Conservation (phyloP, 495 filamentous ascomycete genomes). For the Penicillium flavigenum region DNA sequence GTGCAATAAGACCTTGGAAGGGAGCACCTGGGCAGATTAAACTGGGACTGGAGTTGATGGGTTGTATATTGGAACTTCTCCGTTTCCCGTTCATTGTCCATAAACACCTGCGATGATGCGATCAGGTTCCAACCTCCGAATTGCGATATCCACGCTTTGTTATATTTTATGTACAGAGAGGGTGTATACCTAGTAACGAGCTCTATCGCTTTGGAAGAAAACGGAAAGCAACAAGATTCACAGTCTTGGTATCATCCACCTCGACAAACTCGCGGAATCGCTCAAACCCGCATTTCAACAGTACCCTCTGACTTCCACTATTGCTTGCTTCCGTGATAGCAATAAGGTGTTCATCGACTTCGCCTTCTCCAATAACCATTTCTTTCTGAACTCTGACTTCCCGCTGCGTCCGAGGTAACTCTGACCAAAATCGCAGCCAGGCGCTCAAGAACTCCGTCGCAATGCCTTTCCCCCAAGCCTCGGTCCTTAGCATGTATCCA, state of each 20-base stretch:
- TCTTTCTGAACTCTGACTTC: constrained; percentile 25
- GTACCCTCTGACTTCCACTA: constrained; percentile 33
- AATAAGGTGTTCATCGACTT: constrained; percentile 33
- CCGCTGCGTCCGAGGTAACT: constrained; percentile 36
- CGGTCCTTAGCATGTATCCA: constrained; percentile 47
- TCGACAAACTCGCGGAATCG: constrained; percentile 25
- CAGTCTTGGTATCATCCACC: constrained; percentile 13
- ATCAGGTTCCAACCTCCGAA: not conserved
- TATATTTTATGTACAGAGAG: not conserved
- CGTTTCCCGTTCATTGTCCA: not conserved
- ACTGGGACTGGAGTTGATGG: not conserved
- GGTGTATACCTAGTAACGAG: not conserved
- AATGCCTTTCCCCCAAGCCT: constrained; percentile 46
- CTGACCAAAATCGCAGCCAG: constrained; percentile 37
- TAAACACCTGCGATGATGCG: not conserved
- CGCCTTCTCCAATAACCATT: constrained; percentile 14
- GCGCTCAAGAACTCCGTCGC: constrained; percentile 47
- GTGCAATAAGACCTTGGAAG: too few relatives aligned
- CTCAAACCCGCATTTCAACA: constrained; percentile 43
- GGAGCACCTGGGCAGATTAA: not conserved
- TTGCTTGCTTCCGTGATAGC: constrained; percentile 38
- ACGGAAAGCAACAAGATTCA: constrained; percentile 17
- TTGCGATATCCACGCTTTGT: not conserved
- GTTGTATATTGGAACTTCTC: not conserved
- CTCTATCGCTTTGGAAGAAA: constrained; percentile 7